Percentiles rank a stretch among this genome's conserved stretches.
phyloP scores from a whole-genome alignment of 2,329 filamentous ascomycete genomes.

The Verticillium zaregamsianum region DNA sequence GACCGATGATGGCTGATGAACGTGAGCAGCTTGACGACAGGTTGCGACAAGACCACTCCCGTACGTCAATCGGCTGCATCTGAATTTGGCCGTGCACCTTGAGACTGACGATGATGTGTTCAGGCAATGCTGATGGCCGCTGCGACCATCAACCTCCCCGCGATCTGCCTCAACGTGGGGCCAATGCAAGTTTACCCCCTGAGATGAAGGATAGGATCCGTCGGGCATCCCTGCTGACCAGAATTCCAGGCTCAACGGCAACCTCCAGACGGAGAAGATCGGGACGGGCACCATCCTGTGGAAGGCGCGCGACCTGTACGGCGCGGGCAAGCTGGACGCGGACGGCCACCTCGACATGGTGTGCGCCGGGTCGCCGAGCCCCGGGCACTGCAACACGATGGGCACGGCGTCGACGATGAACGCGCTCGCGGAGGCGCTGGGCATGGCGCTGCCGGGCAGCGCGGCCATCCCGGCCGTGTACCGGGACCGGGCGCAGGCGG shows the following conservation, averaged over 20 bases:
- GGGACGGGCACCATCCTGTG: conserved; percentile 43
- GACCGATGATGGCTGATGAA: background rate
- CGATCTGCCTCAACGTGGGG: conserved; percentile 47
- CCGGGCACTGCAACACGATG: conserved; percentile 49
- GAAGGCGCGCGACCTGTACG: conserved; percentile 43
- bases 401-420: conserved; percentile 51
- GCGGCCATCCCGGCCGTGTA: conserved; percentile 48
- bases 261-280: conserved; percentile 31
- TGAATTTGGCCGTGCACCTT: background rate
- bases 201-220: background rate
- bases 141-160: conserved; percentile 46
- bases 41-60: conserved; percentile 49
- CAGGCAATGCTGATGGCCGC: conserved; percentile 38
- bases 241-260: conserved; percentile 34
- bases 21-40: conserved; percentile 32
- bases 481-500: conserved; percentile 40
- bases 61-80: conserved; percentile 12
- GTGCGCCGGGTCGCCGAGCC: conserved; percentile 33
- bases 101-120: background rate
- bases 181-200: conserved; percentile 30
- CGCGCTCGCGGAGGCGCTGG: conserved; percentile 45
- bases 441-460: conserved; percentile 47
- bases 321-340: conserved; percentile 39
- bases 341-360: conserved; percentile 42
- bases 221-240: too few species aligned